Conservation (phyloP, 108 stramenopile genomes). For the Stephanodiscus minutulus region DNA sequence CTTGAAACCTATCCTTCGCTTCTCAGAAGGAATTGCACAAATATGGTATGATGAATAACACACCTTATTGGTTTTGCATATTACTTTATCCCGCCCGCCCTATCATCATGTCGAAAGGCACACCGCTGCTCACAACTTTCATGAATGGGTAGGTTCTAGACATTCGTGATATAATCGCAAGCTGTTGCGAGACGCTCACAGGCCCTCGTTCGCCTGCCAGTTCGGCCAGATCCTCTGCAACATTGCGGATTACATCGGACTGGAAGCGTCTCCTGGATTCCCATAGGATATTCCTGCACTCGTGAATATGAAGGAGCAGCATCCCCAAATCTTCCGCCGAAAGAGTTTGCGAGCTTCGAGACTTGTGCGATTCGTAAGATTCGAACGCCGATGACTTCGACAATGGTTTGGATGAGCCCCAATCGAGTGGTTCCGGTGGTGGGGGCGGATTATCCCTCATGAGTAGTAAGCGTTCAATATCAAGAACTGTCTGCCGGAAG, state of each 20-base stretch:
- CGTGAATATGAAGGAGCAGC: constrained; percentile 89
- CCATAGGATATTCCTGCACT: constrained; percentile 80
- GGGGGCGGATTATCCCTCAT: constrained; percentile 87
- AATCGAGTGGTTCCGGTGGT: constrained; percentile 37
- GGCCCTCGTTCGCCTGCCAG: constrained; percentile 88
- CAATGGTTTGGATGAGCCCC: constrained; percentile 22
- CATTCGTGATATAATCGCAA: constrained; percentile 82
- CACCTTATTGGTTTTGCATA: too few species aligned
- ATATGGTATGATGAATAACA: too few species aligned
- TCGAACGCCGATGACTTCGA: background rate
- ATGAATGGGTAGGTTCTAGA: constrained; percentile 84
- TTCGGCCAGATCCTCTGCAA: constrained; percentile 87
- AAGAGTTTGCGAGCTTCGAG: constrained; percentile 34
- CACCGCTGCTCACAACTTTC: constrained; percentile 55
- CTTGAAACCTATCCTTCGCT: too few species aligned
- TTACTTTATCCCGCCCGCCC: background rate
- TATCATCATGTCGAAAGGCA: constrained; percentile 22
- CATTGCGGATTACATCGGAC: constrained; percentile 57
- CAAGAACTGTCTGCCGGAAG: constrained; percentile 74
- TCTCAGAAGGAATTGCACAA: too few species aligned
- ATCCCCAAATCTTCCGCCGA: constrained; percentile 87
- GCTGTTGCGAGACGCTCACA: constrained; percentile 82
- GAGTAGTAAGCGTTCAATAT: constrained; percentile 82
- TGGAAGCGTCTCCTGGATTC: constrained; percentile 71
- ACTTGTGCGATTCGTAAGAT: constrained; percentile 16